Evolutionary conservation across 1,284 basidiomycete species (phyloP), one percentile per base, ranked within the genome.

Genomic region (Pseudozyma pruni): DNA sequence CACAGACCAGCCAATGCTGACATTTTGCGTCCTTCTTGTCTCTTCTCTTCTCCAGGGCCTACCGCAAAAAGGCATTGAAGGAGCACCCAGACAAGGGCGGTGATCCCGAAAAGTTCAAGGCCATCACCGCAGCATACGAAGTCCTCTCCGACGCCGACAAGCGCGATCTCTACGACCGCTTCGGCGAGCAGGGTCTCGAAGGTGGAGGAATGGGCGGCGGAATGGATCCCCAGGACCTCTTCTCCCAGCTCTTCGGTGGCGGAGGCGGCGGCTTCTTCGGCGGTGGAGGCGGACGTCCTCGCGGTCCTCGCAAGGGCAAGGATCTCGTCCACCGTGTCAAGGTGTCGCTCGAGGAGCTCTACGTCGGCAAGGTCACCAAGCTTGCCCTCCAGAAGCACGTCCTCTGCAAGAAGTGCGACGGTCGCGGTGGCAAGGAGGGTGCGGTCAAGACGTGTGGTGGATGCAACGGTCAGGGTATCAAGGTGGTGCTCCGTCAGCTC

Each of bases 291-390:
- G 85, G 87, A 19, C 84, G 83, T n/a, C 87, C 87, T 8, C 86
- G 87, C 55, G 93, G 93, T n/a, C 90, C 91, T n/a, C 90, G 92
- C 80, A 94, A 92, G 84, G 97, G 94, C 72, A 98, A 98, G 84
- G 96, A 99, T 84, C 91, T 99, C 74, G 91, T 98, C 10, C 96
- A 99, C 86, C 92, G 94, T 63, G 92, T 98, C 76, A 88, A 91
- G 81, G 95, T 97, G 78, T 90, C 93, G 38, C 89, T 98, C 77
- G 95, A 98, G 85, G 96, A 99, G 84, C 88, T 98, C 9, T 98
- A 97, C 89, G 93, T 91, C 84, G 95, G 96, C 85, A 98, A 98
- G 86, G 92, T 93, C 6, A 94, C 94, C 53, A 98, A 98, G 85
- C 91, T 99, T 53, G 92, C 96, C 31, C 88, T 99, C 38, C 97